Evolutionary conservation across 169 alveolate genomes (phyloP).

Genomic region (Perkinsus chesapeaki): DNA sequence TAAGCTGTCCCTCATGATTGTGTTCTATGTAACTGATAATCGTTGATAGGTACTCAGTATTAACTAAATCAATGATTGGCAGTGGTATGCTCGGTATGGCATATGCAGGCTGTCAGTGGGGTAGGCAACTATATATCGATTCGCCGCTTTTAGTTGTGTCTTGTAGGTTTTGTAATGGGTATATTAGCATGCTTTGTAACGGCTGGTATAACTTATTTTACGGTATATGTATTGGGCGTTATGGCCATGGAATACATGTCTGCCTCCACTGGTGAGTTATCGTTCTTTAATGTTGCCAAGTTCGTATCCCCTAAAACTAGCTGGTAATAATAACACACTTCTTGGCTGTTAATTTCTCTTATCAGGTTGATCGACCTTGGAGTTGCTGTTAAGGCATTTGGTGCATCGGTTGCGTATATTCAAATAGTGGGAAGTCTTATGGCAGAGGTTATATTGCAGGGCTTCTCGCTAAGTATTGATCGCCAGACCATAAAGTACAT

Average conservation of each 20-base stretch:
- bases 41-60: neutral
- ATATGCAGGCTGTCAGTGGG: neutral
- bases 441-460: neutral
- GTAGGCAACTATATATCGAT: neutral
- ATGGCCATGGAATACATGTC: neutral
- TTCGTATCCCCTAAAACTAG: neutral
- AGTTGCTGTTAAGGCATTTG: neutral
- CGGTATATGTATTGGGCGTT: neutral
- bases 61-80: neutral
- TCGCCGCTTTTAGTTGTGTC: neutral
- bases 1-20: neutral
- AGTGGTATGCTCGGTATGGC: constrained; percentile 1
- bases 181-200: neutral
- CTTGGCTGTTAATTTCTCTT: neutral
- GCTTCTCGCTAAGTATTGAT: neutral
- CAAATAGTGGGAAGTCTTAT: neutral
- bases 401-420: neutral
- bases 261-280: neutral
- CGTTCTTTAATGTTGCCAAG: neutral
- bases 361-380: neutral
- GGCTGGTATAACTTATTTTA: neutral
- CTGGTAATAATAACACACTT: too few relatives aligned
- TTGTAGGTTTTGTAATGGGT: neutral
- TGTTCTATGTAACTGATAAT: neutral
- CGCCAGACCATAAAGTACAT: neutral